Evolutionary conservation across 345 rosid species (phyloP).

Genomic region (Stellera chamaejasme): DNA sequence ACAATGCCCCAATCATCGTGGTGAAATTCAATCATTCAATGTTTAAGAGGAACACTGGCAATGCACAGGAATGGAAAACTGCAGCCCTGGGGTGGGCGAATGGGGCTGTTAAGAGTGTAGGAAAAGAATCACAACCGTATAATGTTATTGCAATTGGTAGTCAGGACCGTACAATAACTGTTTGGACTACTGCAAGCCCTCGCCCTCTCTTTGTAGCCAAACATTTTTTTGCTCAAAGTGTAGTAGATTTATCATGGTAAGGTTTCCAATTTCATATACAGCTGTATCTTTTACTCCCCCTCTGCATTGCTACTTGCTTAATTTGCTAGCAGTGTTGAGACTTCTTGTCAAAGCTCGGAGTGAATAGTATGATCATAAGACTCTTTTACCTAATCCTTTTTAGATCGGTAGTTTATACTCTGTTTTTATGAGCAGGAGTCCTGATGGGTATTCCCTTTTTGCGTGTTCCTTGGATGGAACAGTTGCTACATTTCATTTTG

Average conservation of each 20-base stretch:
- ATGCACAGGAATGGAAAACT: conserved; percentile 47
- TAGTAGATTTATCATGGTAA: conserved; percentile 98
- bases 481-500: conserved; percentile 86
- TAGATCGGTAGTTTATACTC: background rate
- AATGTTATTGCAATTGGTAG: conserved; percentile 98
- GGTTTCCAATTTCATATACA: conserved; percentile 4
- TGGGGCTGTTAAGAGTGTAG: conserved; percentile 72
- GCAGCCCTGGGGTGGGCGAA: conserved; percentile 75
- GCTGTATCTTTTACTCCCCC: background rate
- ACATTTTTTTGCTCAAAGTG: conserved; percentile 97
- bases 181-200: conserved; percentile 96
- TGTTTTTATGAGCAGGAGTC: conserved; percentile 59
- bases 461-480: conserved; percentile 99
- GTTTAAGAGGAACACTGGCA: conserved; percentile 51
- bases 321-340: too few species aligned
- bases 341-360: too few species aligned
- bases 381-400: background rate
- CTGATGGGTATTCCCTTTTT: conserved; percentile 94
- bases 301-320: too few species aligned
- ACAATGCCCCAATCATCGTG: conserved; percentile 92
- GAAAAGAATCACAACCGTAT: conserved; percentile 78
- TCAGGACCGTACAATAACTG: conserved; percentile 98
- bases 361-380: too few species aligned
- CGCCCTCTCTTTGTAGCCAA: conserved; percentile 98
- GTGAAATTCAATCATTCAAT: conserved; percentile 96